Base-by-base conservation (phyloP, 2,329 filamentous ascomycete species). In the Monosporascus sp. region DNA sequence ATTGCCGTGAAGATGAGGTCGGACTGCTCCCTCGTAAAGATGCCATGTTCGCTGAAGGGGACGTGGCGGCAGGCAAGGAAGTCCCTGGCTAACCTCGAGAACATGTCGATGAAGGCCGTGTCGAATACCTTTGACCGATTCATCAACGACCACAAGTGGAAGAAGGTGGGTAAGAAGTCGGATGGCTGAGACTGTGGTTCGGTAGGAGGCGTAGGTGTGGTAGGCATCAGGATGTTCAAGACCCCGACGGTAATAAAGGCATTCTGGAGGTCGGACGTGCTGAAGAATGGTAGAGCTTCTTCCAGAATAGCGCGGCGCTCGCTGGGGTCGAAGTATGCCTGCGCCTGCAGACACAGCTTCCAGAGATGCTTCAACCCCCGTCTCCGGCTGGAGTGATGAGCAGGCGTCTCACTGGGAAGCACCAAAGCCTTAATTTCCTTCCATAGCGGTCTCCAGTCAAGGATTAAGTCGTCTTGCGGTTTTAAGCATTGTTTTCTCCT, bases 401-500 rank as follows among this genome's bases (percentile, higher is more conserved):
- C 70, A 4, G 91, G 87, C 9, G 86, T 87, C 69, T 99, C 94
- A 47, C 84, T 85, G 1, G 94, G 93, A 17, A 99, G 75, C 16
- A 97, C 89, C 68, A 97, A 87, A 44, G 87, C 81, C 75, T 97
- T 97, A 63, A 97, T 77, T 70, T 97, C 93, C 64, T 91, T 88
- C 83, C 89, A 99, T 31, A 99, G 76, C 7, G 92, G 93, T 62
- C 85, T 84, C 94, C 94, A 99, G 70, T 99, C 93, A 55, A 99
- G 81, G 14, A 82, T 79, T n/a, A 99, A 78, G 66, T 99, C 95
- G 60, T 91, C 89, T 53, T 88, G 86, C 1, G 93, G 91, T 61
- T 90, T 91, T 37, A 99, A 81, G 70, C 97, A 97, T 73, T 97
- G 93, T 69, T 95, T 96, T 68, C 93, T 92, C 74, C 91, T 94